Conservation (phyloP, 1,284 basidiomycete genomes). For the Termitomyces sp. region DNA sequence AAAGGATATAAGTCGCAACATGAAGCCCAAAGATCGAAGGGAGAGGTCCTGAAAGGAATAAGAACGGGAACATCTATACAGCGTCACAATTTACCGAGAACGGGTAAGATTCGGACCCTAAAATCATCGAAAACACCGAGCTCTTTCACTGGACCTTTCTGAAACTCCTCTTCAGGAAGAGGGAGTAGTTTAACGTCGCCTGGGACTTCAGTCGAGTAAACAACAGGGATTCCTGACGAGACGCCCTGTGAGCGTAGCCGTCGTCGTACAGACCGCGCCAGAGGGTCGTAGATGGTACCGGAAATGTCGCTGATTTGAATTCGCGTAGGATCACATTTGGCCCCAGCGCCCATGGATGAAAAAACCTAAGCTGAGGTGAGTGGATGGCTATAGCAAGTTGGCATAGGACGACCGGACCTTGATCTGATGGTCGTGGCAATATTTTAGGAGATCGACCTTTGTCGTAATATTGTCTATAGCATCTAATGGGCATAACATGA, state of each 20-base stretch:
- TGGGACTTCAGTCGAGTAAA: slow-evolving; percentile 94
- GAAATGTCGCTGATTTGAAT: slow-evolving; percentile 96
- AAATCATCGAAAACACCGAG: slow-evolving; percentile 92
- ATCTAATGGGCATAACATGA: slow-evolving; percentile 43
- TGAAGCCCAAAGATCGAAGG: slow-evolving; percentile 88
- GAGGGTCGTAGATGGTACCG: slow-evolving; percentile 89
- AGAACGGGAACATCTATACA: background rate
- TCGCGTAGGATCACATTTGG: slow-evolving; percentile 92
- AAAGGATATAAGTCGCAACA: slow-evolving; percentile 82
- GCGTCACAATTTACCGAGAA: slow-evolving; percentile 51
- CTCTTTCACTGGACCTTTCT: slow-evolving; percentile 87
- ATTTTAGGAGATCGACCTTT: slow-evolving; percentile 84
- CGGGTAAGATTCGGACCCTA: slow-evolving; percentile 85
- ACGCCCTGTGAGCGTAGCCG: slow-evolving; percentile 72
- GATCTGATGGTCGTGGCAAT: slow-evolving; percentile 73
- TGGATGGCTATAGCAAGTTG: background rate
- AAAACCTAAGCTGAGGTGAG: slow-evolving; percentile 58
- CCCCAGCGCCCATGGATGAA: slow-evolving; percentile 97
- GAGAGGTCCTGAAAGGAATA: slow-evolving; percentile 53
- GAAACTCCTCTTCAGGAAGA: slow-evolving; percentile 87
- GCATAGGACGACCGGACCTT: slow-evolving; percentile 43
- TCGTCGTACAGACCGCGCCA: slow-evolving; percentile 86
- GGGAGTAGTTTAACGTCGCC: slow-evolving; percentile 86
- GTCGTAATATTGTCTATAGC: slow-evolving; percentile 97
- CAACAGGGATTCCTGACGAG: slow-evolving; percentile 80